Conservation (phyloP, 371 early-diverging fungal genomes). For the Actinomortierella ambigua region DNA sequence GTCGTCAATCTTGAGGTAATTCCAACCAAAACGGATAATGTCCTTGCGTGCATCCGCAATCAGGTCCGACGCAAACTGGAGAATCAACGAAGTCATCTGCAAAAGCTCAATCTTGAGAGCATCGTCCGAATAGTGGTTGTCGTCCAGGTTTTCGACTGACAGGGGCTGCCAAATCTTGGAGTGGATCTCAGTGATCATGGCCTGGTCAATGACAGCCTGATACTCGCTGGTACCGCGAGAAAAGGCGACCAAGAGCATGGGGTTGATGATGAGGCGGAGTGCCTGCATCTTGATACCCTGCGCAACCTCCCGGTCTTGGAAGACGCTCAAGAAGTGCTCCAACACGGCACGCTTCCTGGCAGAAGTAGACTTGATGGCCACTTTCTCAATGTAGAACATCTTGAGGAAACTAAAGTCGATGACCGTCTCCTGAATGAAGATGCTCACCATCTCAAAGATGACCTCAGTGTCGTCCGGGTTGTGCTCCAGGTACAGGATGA, state of each 20-base stretch:
- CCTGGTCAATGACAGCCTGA: constrained; percentile 63
- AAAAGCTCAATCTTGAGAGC: constrained; percentile 86
- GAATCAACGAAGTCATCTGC: constrained; percentile 89
- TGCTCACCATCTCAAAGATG: constrained; percentile 77
- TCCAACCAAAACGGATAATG: constrained; percentile 96
- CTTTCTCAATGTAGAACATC: constrained; percentile 73
- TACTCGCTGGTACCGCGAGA: constrained; percentile 53
- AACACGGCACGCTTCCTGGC: constrained; percentile 69
- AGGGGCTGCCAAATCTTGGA: constrained; percentile 74
- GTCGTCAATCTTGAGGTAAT: constrained; percentile 88
- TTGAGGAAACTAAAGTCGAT: constrained; percentile 75
- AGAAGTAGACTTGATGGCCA: constrained; percentile 61
- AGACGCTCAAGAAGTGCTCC: constrained; percentile 68
- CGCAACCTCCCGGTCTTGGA: constrained; percentile 50
- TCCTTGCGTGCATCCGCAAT: constrained; percentile 88
- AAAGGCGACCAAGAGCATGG: constrained; percentile 73
- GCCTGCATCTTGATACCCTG: constrained; percentile 67
- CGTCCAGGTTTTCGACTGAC: constrained; percentile 56
- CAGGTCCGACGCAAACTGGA: constrained; percentile 79
- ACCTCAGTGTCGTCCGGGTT: constrained; percentile 72
- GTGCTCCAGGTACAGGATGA: constrained; percentile 65
- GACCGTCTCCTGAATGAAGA: constrained; percentile 75
- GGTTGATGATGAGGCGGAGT: constrained; percentile 78
- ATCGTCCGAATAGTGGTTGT: constrained; percentile 68
- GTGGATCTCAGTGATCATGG: constrained; percentile 72